Percentiles rank a stretch among this genome's conserved stretches.
These are phyloP conservation scores for Fusarium continuum DNA, from an alignment of 2,329 filamentous ascomycete genomes.

Conservation along the genomic window DNA sequence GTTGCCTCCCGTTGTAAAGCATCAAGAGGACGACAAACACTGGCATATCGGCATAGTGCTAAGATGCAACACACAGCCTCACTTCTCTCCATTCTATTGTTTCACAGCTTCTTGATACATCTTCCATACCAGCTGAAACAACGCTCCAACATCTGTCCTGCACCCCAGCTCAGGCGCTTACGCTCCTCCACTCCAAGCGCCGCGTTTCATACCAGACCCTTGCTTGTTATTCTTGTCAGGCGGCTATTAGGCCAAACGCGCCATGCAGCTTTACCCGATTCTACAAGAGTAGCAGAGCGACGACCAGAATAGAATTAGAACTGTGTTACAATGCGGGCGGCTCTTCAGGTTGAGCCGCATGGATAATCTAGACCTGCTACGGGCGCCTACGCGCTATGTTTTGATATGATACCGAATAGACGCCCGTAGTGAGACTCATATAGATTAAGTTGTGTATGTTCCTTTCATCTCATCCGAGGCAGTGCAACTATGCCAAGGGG, in stretches of 20 bases:
- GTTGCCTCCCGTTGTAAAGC: conserved; percentile 38
- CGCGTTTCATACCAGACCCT: conserved; percentile 22
- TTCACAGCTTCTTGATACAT: not conserved
- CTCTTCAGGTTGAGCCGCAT: conserved; percentile 2
- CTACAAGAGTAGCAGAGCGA: not conserved
- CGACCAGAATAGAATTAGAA: conserved; percentile 25
- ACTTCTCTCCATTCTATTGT: not conserved
- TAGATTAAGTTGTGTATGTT: not conserved
- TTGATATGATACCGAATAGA: conserved; percentile 1
- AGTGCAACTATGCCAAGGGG: conserved; percentile 13
- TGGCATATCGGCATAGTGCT: too few species aligned
- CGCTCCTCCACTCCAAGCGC: conserved; percentile 20
- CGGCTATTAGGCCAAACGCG: conserved; percentile 8
- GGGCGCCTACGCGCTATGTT: conserved; percentile 8
- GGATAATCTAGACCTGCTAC: not conserved
- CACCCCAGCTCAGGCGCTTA: conserved; percentile 23
- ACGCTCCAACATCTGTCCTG: not conserved
- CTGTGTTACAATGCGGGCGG: conserved; percentile 3
- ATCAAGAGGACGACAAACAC: not conserved
- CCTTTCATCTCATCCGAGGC: conserved; percentile 8
- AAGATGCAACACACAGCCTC: not conserved
- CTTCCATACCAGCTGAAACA: conserved; percentile 7
- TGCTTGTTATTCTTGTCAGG: conserved; percentile 10
- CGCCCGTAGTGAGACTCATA: not conserved
- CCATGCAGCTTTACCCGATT: not conserved